phyloP scores from a whole-genome alignment of 768 basidiomycete genomes.

The Tricholoma sp. region DNA sequence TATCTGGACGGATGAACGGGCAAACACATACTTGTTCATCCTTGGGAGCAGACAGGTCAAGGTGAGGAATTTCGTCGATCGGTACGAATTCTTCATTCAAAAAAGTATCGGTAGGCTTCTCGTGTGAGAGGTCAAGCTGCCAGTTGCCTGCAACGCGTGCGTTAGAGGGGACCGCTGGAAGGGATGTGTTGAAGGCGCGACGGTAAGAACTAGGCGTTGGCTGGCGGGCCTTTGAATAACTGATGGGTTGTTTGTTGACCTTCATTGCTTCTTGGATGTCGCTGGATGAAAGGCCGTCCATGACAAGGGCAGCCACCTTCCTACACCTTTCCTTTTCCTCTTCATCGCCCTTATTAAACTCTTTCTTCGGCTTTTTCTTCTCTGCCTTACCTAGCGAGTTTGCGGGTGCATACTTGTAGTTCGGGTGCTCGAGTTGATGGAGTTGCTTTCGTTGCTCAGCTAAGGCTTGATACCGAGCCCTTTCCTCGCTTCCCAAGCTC shows the following conservation, averaged over 20 bases:
- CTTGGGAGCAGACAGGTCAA: constrained; percentile 21
- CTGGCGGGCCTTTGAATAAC: not conserved
- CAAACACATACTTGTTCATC: constrained; percentile 13
- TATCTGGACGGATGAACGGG: too few species aligned
- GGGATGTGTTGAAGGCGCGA: constrained; percentile 1
- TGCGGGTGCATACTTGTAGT: constrained; percentile 52
- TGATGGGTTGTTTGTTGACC: constrained; percentile 2
- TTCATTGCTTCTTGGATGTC: constrained; percentile 21
- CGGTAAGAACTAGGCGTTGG: not conserved
- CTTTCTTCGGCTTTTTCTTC: constrained; percentile 33
- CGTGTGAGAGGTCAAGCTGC: not conserved
- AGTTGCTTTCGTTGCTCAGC: constrained; percentile 41
- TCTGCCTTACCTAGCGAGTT: constrained; percentile 16
- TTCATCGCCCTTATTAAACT: constrained; percentile 25
- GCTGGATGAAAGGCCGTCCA: constrained; percentile 27
- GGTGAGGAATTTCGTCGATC: constrained; percentile 30
- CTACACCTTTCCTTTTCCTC: constrained; percentile 35
- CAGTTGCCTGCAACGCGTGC: not conserved
- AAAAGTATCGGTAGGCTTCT: not conserved
- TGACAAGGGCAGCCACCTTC: constrained; percentile 29
- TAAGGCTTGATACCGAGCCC: constrained; percentile 33
- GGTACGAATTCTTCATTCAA: constrained; percentile 24
- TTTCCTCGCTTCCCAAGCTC: constrained; percentile 36
- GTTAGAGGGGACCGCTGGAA: not conserved
- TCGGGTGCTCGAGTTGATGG: constrained; percentile 45